A percentile compares a stretch with the other conserved stretches of the same genome.
phyloP scores from a whole-genome alignment of 495 filamentous ascomycete species.

The Annulohypoxylon moriforme region DNA sequence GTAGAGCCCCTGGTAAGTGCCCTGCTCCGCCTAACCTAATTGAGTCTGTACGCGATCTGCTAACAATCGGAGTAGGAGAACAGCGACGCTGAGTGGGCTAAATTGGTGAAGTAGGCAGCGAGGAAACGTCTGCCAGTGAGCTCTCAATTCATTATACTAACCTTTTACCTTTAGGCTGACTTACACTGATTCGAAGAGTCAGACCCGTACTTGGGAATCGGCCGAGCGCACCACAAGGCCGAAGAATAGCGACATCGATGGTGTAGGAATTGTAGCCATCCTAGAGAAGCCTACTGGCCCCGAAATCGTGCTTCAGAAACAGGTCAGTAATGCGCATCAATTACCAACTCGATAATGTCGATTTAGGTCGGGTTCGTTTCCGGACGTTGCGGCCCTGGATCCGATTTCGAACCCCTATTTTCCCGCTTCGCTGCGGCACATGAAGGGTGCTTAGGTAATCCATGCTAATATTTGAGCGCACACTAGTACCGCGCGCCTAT shows the following conservation, averaged over 20 bases:
- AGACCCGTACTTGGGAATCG: conserved; percentile 81
- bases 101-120: conserved; percentile 58
- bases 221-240: conserved; percentile 82
- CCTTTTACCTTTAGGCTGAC: conserved; percentile 64
- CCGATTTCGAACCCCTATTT: neutral
- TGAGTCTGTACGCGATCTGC: conserved; percentile 4
- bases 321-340: neutral
- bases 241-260: conserved; percentile 77
- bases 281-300: conserved; percentile 69
- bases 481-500: conserved; percentile 78
- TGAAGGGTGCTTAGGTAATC: too few relatives aligned
- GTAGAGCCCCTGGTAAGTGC: conserved; percentile 53
- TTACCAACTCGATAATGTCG: neutral
- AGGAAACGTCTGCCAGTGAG: conserved; percentile 23
- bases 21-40: conserved; percentile 14
- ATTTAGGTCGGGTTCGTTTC: neutral
- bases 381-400: neutral
- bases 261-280: conserved; percentile 90
- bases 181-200: conserved; percentile 76
- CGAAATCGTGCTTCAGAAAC: conserved; percentile 8
- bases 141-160: conserved; percentile 16
- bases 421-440: neutral
- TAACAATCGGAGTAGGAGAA: conserved; percentile 46
- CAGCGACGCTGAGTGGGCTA: conserved; percentile 79
- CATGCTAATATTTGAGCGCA: neutral